Evolutionary conservation across 768 basidiomycete genomes (phyloP), one percentile per base, ranked within the genome.

Genomic region (Naematelia aurantialba): DNA sequence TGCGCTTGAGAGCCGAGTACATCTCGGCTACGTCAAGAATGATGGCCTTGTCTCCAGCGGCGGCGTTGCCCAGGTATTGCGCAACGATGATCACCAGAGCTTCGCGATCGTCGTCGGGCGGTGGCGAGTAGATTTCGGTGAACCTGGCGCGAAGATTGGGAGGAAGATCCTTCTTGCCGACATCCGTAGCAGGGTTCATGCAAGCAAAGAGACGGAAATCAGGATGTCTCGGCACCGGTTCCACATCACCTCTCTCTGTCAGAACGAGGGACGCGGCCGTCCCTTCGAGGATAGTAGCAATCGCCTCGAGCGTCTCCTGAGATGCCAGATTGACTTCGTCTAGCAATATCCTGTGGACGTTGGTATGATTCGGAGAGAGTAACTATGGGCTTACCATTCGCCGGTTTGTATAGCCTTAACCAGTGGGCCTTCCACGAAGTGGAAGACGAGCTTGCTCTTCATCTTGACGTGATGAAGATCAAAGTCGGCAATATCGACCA

Each of bases 171-270:
- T 92, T 96, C 80, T 98, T 99, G 30, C 96, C 96, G 13, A 97
- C 89, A 68, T 99, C 96, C 2, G 93, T 99, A 0, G 96, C 96
- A 3, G 96, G 96, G 72, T 99, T 99, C 96, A 99, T 99, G 75
- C 96, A 99, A 3, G 92, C 92, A 70, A 98, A 98, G 3, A 98
- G 81, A 19, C 94, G 88, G 80, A 99, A 99, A 68, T 94, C 87
- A 17, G 91, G 85, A 75, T 99, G 96, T 0, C 96, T 87, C 50
- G 87, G 86, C 26, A 98, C 82, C 1, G 89, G 88, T 66, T 92
- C 89, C 55, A 97, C 78, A 10, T 90, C 87, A 0, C 93, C 94
- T 73, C 92, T 85, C 72, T 98, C 96, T 0, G 91, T 91, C 57
- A 99, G 80, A 0, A 91, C 89, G 65, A 99, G 87, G 0, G 94